Evolutionary conservation across 2,329 filamentous ascomycete species (phyloP), one percentile per base, ranked within the genome.

Genomic region (Cordyceps cicadae): DNA sequence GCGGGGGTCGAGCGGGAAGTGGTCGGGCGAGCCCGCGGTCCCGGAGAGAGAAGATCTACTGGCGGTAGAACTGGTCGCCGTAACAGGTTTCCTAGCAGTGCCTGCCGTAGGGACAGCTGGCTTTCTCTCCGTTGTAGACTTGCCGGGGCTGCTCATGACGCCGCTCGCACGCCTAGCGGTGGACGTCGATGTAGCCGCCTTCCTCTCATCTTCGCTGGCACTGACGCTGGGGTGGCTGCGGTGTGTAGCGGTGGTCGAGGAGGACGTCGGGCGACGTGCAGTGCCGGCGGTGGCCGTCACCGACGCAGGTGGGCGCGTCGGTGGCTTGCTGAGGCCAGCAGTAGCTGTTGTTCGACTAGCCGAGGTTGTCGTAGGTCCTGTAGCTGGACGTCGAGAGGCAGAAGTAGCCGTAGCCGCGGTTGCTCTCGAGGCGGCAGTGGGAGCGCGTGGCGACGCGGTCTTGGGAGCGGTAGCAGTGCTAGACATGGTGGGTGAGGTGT

Each of bases 151-250:
- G 26, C 75, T 73, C 60, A 75, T 70, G 26, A 77, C 69, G n/a
- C 74, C 71, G 59, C 77, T 80, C 19, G 76, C 72, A 64, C 78
- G 74, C 55, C 78, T 70, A 19, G 68, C 64, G 24, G 68, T 63
- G 43, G 73, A 70, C 7, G 72, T 72, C 62, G 76, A 67, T 24
- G 68, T 70, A 3, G 19, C 12, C 4, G 76, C 69, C 67, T 74
- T 79, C 71, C 76, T 79, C 62, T 81, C 79, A 65, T 81, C 79
- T 63, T 81, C 79, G 60, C 78, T 79, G 55, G 76, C 74, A 62
- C 79, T 80, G 57, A 78, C 72, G 55, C 76, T 78, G 41, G 78
- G 73, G n/a, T 76, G 77, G 52, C 77, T 76, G 64, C 72, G 75
- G 68, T 81, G 79, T 45, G 74, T 67, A n/a, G 71, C 66, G 4